These are phyloP conservation scores for Yamadazyma songkhlaensis DNA, from an alignment of 1,139 yeast genomes.

Conservation along the genomic window DNA sequence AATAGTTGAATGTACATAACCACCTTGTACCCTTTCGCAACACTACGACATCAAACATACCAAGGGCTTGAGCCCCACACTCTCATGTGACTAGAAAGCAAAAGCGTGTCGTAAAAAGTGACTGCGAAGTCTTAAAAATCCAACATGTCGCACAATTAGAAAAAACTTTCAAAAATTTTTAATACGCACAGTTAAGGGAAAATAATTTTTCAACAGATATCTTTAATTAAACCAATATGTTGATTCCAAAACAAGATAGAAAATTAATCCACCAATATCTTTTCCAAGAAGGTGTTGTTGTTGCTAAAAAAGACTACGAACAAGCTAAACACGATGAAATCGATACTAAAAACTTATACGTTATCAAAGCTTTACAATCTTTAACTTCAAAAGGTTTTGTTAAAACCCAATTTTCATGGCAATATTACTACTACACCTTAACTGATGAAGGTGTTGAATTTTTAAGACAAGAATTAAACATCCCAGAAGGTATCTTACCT, in stretches of 20 bases:
- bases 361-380: slow-evolving; percentile 99
- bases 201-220: slow-evolving; percentile 12
- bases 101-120: not conserved
- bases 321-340: slow-evolving; percentile 98
- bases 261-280: slow-evolving; percentile 98
- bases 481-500: slow-evolving; percentile 98
- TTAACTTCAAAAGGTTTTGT: slow-evolving; percentile 98
- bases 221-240: slow-evolving; percentile 57
- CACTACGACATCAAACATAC: not conserved
- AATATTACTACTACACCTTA: slow-evolving; percentile 99
- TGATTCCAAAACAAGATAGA: slow-evolving; percentile 99
- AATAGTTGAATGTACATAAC: too few relatives aligned
- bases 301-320: slow-evolving; percentile 98
- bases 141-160: not conserved
- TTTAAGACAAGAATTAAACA: slow-evolving; percentile 97
- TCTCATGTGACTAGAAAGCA: not conserved
- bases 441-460: slow-evolving; percentile 99
- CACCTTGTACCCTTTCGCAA: too few relatives aligned
- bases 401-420: slow-evolving; percentile 99
- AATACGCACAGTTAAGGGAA: slow-evolving; percentile 5
- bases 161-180: slow-evolving; percentile 9
- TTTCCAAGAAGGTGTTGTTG: slow-evolving; percentile 99
- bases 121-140: not conserved
- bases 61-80: not conserved
- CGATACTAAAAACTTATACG: slow-evolving; percentile 96